phyloP scores from a whole-genome alignment of 225 moss, liverwort and hornwort species.

The Pseudisothecium myosuroides region DNA sequence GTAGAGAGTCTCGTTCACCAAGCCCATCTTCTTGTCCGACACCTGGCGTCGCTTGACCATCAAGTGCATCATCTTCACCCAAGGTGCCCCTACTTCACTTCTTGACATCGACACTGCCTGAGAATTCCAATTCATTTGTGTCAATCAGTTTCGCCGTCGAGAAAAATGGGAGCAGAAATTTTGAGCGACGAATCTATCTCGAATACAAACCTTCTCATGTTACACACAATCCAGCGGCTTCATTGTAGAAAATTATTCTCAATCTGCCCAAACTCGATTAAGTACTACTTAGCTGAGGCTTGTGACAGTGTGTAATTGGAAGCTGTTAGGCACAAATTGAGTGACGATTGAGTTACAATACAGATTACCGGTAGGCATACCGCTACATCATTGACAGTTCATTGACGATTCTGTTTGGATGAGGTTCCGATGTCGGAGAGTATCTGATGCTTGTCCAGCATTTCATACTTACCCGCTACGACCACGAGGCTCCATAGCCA shows the following conservation, averaged over 20 bases:
- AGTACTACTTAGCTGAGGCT: background rate
- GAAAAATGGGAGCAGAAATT: background rate
- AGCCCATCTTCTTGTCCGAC: slow-evolving; percentile 4
- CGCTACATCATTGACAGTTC: background rate
- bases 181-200: background rate
- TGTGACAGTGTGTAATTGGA: background rate
- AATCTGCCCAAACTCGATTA: background rate
- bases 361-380: background rate
- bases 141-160: background rate
- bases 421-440: background rate
- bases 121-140: background rate
- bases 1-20: slow-evolving; percentile 6
- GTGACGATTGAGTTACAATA: background rate
- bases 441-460: background rate
- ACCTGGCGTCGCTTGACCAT: slow-evolving; percentile 21
- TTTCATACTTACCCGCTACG: background rate
- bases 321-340: background rate
- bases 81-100: background rate
- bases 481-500: background rate
- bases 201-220: background rate
- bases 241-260: background rate
- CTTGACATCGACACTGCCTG: background rate
- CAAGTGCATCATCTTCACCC: slow-evolving; percentile 20
- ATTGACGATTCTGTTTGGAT: background rate
- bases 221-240: background rate